Evolutionary conservation across 1,284 basidiomycete genomes (phyloP).

Genomic region (Ganoderma resinaceum): DNA sequence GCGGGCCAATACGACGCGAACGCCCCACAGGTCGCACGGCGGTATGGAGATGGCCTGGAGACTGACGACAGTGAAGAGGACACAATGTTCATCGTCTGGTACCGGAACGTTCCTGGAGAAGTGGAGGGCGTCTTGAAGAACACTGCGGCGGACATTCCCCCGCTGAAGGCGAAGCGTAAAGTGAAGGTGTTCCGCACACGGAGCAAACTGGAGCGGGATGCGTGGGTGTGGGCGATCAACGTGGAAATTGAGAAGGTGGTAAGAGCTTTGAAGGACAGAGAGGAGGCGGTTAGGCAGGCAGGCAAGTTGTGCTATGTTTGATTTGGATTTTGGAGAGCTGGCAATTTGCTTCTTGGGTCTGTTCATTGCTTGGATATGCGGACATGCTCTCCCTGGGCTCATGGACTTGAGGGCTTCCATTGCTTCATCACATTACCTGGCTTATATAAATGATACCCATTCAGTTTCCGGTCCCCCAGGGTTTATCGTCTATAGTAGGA

Average conservation of each 20-base stretch:
- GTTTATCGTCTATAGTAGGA: conserved; percentile 12
- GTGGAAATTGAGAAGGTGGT: conserved; percentile 82
- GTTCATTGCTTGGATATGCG: neutral
- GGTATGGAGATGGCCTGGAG: conserved; percentile 83
- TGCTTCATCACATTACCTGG: conserved; percentile 7
- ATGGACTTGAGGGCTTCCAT: neutral
- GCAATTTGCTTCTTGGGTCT: neutral
- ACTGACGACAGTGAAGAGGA: conserved; percentile 81
- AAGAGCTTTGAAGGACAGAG: conserved; percentile 61
- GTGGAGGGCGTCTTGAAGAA: conserved; percentile 22
- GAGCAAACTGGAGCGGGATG: conserved; percentile 82
- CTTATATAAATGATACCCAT: conserved; percentile 21
- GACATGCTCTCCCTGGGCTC: neutral
- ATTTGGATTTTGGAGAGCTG: neutral
- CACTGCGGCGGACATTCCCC: conserved; percentile 47
- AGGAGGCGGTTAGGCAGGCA: conserved; percentile 61
- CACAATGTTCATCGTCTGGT: conserved; percentile 76
- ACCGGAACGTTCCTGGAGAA: conserved; percentile 46
- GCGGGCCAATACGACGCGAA: conserved; percentile 65
- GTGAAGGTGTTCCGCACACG: conserved; percentile 74
- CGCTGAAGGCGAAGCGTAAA: conserved; percentile 68
- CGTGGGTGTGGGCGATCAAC: conserved; percentile 89
- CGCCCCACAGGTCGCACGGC: conserved; percentile 58
- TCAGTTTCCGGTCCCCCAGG: neutral
- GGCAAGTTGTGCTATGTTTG: conserved; percentile 52